Evolutionary conservation across 768 basidiomycete genomes (phyloP).

Genomic region (Boletus subcaerulescens): DNA sequence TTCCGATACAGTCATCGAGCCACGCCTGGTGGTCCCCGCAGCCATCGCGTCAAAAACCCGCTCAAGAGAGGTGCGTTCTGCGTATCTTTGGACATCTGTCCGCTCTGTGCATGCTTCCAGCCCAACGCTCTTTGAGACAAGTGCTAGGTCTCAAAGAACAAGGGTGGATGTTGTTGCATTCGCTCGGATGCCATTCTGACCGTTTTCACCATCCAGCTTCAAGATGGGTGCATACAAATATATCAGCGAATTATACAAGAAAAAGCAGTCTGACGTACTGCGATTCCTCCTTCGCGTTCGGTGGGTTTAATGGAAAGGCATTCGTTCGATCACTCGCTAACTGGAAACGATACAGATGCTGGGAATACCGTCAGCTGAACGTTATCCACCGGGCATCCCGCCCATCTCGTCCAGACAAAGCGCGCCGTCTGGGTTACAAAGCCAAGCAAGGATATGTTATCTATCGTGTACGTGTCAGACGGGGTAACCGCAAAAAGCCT

Average conservation of each 20-base stretch:
- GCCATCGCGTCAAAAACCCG: conserved; percentile 18
- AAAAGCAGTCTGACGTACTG: conserved; percentile 96
- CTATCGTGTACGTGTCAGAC: conserved; percentile 95
- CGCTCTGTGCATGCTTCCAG: background rate
- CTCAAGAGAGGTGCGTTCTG: conserved; percentile 31
- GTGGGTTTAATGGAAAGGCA: conserved; percentile 40
- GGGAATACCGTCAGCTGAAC: conserved; percentile 98
- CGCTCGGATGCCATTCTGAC: conserved; percentile 21
- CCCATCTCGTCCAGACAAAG: conserved; percentile 98
- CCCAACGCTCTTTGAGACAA: conserved; percentile 6
- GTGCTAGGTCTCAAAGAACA: conserved; percentile 3
- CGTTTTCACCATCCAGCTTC: conserved; percentile 33
- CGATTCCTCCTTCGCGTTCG: conserved; percentile 97
- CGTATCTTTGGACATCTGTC: background rate
- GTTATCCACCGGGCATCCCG: conserved; percentile 98
- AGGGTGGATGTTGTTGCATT: conserved; percentile 23
- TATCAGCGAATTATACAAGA: conserved; percentile 96
- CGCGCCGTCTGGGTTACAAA: conserved; percentile 97
- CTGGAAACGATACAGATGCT: conserved; percentile 57
- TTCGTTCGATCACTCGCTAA: conserved; percentile 2
- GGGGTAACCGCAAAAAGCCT: conserved; percentile 99
- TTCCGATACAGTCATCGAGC: conserved; percentile 10
- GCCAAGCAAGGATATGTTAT: conserved; percentile 99
- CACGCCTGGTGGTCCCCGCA: conserved; percentile 1
- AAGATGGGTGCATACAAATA: conserved; percentile 96